Base-by-base conservation (phyloP, 2,329 filamentous ascomycete species). In the Cladophialophora carrionii region DNA sequence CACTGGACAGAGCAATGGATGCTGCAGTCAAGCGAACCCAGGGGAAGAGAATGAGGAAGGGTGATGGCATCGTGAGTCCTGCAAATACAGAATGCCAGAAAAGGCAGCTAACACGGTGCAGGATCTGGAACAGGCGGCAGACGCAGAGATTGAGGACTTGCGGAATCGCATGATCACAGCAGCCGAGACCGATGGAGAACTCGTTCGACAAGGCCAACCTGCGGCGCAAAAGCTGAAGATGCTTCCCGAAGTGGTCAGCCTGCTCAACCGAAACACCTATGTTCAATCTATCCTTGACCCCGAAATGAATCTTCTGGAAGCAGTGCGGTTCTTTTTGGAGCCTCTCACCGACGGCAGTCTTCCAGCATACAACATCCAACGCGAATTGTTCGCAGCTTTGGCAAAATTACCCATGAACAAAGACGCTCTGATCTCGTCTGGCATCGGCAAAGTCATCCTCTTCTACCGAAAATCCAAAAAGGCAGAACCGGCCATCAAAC, bases 391-490 rank as follows among this genome's bases (percentile, higher is more conserved):
- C 76, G 86, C 86, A 29, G 90, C 91, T 26, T 83, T 99, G 43
- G 85, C 85, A 20, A 88, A 87, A 73, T 84, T 98, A 4, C 92
- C 92, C 5, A 92, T 98, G 70, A 90, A 92, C 75, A 97, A 97
- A 75, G 95, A 98, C 72, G 86, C 90, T 1, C 84, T 99, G 14
- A 84, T 96, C 24, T 93, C 92, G 70, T 96, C 91, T 72, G 93
- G 94, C 22, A 95, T 99, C 70, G 95, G 95, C 74, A 97, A 97
- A 77, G 92, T 99, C 55, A 90, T 97, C 59, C 86, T 96, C 68
- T 99, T 97, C 81, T 99, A 99, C 80, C 97, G 93, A 57, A 93
- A 93, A 79, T 96, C 91, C 82, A 96, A 93, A 81, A 89, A 91
- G 71, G 90, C 93, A 0, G 91, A 98, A 78, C 82, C 89, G 4